Base-by-base conservation (phyloP, 345 rosid species). In the Heritiera fomes region DNA sequence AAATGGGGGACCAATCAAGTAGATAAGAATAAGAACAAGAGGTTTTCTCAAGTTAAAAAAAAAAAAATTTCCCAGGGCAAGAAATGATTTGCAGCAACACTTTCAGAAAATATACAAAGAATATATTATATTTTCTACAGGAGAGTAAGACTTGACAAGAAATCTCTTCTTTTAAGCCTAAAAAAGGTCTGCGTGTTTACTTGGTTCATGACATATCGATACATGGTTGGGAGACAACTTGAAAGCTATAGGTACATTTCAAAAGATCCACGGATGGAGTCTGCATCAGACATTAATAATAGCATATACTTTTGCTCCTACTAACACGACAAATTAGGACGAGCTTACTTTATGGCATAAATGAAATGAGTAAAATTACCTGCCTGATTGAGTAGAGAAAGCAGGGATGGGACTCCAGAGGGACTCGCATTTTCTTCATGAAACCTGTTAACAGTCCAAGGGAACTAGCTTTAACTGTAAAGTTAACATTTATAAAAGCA, bases 1-100 rank as follows among this genome's bases (percentile, higher is more conserved):
- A 79, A 74, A 73, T 4, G 18, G 85, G 73, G 82, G 82, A 80
- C 82, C 81, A 58, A 70, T 66, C 18, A 18, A 79, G 59, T 6
- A 50, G 32, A 49, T 71, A 56, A 80, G 78, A 76, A 71, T 55
- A 74, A 52, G 79, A 82, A 38, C 74, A 77, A 73, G 62, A 60
- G 66, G 75, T 79, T 52, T 72, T 77, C 74, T 72, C 38, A 55
- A 40, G 63, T 8, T n/a, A 3, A 41, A 56, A 56, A 56, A 75
- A 46, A 53, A 43, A 74, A 3, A 70, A 46, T 64, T 59, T 52
- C 73, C 52, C n/a, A 66, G 75, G 55, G 56, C 59, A 75, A 80
- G 61, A 46, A 75, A 47, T 43, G 53, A 75, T 82, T 77, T 80
- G 45, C 71, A 77, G 52, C 40, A 28, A 80, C 15, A 52, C 30